Conservation (phyloP, 306 rosid species). For the Psophocarpus tetragonolobus region DNA sequence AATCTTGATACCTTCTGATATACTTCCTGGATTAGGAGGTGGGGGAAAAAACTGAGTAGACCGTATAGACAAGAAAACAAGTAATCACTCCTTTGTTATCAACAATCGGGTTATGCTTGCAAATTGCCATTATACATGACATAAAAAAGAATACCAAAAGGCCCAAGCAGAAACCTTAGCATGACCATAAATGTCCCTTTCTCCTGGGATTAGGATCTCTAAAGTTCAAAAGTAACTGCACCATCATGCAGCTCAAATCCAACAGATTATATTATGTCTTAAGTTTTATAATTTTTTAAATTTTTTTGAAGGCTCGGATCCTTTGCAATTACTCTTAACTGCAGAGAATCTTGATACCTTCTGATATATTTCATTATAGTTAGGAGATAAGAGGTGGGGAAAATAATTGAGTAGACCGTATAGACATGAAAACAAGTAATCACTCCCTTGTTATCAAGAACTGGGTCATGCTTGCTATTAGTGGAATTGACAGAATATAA, state of each 20-base stretch:
- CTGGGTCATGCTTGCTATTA: conserved; percentile 18
- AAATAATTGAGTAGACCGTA: conserved; percentile 14
- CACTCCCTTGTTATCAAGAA: conserved; percentile 27
- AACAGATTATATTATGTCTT: neutral
- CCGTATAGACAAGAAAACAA: conserved; percentile 25
- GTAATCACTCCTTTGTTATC: conserved; percentile 27
- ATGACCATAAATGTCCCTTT: conserved; percentile 32
- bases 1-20: neutral
- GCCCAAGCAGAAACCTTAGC: conserved; percentile 22
- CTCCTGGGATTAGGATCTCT: neutral
- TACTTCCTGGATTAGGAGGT: neutral
- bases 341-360: neutral
- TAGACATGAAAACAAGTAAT: conserved; percentile 32
- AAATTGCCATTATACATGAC: too few relatives aligned
- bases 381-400: neutral
- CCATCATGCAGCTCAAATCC: neutral
- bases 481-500: conserved; percentile 17
- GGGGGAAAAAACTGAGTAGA: conserved; percentile 25
- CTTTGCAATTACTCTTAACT: neutral
- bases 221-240: neutral
- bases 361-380: neutral
- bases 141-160: conserved; percentile 37
- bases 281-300: neutral
- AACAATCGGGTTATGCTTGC: conserved; percentile 23
- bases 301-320: neutral